Evolutionary conservation across 2,329 filamentous ascomycete species (phyloP), one percentile per base, ranked within the genome.

Genomic region (Cercospora sp.): DNA sequence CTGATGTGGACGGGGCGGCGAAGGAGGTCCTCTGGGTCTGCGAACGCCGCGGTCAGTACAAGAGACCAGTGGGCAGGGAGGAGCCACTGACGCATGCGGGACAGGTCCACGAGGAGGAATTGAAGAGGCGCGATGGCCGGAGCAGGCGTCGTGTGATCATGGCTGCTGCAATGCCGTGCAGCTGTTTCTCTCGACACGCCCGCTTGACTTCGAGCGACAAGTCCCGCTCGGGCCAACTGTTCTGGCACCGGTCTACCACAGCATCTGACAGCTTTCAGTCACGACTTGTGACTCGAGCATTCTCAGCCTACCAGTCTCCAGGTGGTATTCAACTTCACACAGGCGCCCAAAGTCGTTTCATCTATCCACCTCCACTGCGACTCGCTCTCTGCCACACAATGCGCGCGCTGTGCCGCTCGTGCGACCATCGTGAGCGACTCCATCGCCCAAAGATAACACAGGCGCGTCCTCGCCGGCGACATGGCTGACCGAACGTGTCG

Each of bases 101-200:
- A 67, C 75, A 77, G 4, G 69, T 72, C 76, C 75, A 77, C 60
- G 68, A 31, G 53, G 71, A 69, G 36, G 71, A 67, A 63, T 69
- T 65, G 36, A 75, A 60, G n/a, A 65, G 68, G 68, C 70, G 68
- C 63, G 71, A 58, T 16, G 74, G 75, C 66, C 74, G 67, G 45
- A 68, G 48, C 71, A 76, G 57, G 58, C 72, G 72, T 74, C 76
- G 73, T 33, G 75, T 75, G 68, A 76, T 74, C 76, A 78, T 78
- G 64, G 59, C 68, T 57, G 69, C 40, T 51, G 45, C 20, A 20
- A 30, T 55, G 30, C 57, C 30, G 48, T 55, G 23, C 48, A 55
- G 23, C 48, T 55, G 23, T 55, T 55, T 28, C 48, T 55, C 12
- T 13, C 9, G 20, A 26, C 45, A 42, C 36, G 16, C 20, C 18